Conservation (phyloP, 2,329 filamentous ascomycete genomes). For the Trichoderma atrobrunneum region DNA sequence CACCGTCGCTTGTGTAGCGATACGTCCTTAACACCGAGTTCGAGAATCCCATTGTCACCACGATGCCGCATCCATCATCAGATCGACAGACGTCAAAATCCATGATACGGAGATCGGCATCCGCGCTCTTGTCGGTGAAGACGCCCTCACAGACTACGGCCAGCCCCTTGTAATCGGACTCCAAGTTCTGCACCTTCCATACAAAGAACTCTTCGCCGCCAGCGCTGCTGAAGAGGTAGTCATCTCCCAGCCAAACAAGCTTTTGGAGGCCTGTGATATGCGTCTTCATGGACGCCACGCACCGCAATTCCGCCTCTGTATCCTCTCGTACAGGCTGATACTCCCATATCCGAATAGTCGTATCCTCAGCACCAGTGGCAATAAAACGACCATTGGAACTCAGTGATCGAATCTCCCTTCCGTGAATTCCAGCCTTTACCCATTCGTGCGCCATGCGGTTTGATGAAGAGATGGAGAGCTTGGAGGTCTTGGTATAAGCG, state of each 20-base stretch:
- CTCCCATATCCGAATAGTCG: constrained; percentile 68
- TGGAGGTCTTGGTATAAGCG: constrained; percentile 71
- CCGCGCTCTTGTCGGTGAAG: constrained; percentile 48
- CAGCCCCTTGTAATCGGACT: constrained; percentile 48
- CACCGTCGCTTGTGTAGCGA: constrained; percentile 38
- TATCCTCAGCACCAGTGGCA: constrained; percentile 73
- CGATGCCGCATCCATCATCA: constrained; percentile 38
- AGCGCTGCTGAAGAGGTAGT: constrained; percentile 78
- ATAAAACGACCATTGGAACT: constrained; percentile 42
- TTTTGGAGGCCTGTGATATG: constrained; percentile 84
- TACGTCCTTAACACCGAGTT: constrained; percentile 74
- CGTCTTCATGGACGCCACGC: constrained; percentile 64
- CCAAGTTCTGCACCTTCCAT: constrained; percentile 64
- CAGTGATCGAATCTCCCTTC: constrained; percentile 71
- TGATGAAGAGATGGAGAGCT: constrained; percentile 48
- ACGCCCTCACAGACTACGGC: constrained; percentile 57
- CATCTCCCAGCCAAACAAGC: constrained; percentile 69
- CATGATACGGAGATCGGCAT: constrained; percentile 74
- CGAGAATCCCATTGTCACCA: constrained; percentile 73
- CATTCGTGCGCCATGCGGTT: constrained; percentile 37
- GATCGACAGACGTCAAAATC: constrained; percentile 62
- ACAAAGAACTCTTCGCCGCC: constrained; percentile 87
- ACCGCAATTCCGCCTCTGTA: constrained; percentile 36
- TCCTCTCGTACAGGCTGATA: constrained; percentile 30
- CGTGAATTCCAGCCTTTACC: constrained; percentile 73